A percentile compares a stretch with the other conserved stretches of the same genome.
phyloP scores from a whole-genome alignment of 108 stramenopile genomes.

The Pelagomonas calceolata region DNA sequence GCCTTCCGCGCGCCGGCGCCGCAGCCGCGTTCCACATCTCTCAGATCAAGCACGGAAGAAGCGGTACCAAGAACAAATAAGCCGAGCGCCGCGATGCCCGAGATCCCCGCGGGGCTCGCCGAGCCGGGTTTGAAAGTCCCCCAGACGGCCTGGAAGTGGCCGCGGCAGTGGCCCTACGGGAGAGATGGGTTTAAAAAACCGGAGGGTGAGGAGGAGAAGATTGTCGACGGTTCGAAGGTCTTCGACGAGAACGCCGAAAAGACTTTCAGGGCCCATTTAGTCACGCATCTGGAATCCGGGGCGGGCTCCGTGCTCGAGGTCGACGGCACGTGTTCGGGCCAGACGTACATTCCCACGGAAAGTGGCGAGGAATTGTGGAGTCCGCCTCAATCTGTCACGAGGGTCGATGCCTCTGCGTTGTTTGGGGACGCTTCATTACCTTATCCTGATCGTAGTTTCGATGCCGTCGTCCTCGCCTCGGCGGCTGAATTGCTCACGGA shows the following conservation, averaged over 20 bases:
- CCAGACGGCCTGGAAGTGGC: conserved; percentile 3
- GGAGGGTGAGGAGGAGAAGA: no score
- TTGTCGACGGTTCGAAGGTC: no score
- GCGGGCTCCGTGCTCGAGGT: background rate
- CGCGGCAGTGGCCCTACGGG: background rate
- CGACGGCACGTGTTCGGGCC: background rate
- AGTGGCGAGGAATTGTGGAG: background rate
- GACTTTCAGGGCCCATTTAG: background rate
- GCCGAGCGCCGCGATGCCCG: background rate
- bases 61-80: no score
- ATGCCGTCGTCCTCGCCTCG: background rate
- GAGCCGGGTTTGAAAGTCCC: background rate
- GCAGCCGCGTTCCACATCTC: no score
- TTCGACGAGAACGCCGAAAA: background rate
- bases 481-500: background rate
- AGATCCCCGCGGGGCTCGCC: background rate
- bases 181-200: background rate
- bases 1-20: no score
- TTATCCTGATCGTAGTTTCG: background rate
- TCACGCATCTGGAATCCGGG: background rate
- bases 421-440: background rate
- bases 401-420: background rate
- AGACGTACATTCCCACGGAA: background rate
- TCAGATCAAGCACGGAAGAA: no score
- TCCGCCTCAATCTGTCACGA: background rate